Percentiles rank a stretch among this genome's conserved stretches.
Evolutionary conservation across 768 basidiomycete species (phyloP).

Genomic region (Obba rivulosa): DNA sequence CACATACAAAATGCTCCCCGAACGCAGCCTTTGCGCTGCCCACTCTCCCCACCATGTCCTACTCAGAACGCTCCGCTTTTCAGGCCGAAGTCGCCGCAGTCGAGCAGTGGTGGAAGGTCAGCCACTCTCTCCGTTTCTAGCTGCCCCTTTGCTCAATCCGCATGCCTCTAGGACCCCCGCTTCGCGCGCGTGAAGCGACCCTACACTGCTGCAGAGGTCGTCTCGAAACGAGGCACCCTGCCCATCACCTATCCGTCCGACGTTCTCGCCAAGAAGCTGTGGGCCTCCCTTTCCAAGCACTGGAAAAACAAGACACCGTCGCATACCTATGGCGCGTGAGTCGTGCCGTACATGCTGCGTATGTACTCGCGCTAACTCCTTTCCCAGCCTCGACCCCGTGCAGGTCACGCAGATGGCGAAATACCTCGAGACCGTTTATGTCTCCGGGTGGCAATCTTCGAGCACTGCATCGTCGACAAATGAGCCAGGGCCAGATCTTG

Average conservation of each 20-base stretch:
- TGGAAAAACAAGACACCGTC: slow-evolving; percentile 74
- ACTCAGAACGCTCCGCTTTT: slow-evolving; percentile 61
- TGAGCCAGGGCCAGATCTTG: slow-evolving; percentile 98
- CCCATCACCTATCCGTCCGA: slow-evolving; percentile 84
- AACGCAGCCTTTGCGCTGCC: not conserved
- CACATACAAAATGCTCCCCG: slow-evolving; percentile 13
- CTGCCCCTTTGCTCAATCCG: not conserved
- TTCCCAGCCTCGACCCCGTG: slow-evolving; percentile 86
- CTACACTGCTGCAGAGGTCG: slow-evolving; percentile 90
- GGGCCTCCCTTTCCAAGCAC: slow-evolving; percentile 67
- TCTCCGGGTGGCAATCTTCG: slow-evolving; percentile 94
- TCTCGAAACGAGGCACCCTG: slow-evolving; percentile 88
- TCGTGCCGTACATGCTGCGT: slow-evolving; percentile 18
- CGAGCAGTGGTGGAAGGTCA: slow-evolving; percentile 90
- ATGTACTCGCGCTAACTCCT: not conserved
- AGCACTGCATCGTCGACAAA: slow-evolving; percentile 91
- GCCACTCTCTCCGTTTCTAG: slow-evolving; percentile 8
- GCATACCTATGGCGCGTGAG: slow-evolving; percentile 98
- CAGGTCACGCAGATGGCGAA: slow-evolving; percentile 99
- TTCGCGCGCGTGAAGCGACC: slow-evolving; percentile 86
- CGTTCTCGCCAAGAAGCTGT: slow-evolving; percentile 83
- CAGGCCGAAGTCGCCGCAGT: slow-evolving; percentile 78
- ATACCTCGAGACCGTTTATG: slow-evolving; percentile 97
- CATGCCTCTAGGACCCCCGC: slow-evolving; percentile 62
- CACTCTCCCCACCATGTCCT: slow-evolving; percentile 38